Conservation (phyloP, 2,329 filamentous ascomycete species). For the Orbilia javanica region DNA sequence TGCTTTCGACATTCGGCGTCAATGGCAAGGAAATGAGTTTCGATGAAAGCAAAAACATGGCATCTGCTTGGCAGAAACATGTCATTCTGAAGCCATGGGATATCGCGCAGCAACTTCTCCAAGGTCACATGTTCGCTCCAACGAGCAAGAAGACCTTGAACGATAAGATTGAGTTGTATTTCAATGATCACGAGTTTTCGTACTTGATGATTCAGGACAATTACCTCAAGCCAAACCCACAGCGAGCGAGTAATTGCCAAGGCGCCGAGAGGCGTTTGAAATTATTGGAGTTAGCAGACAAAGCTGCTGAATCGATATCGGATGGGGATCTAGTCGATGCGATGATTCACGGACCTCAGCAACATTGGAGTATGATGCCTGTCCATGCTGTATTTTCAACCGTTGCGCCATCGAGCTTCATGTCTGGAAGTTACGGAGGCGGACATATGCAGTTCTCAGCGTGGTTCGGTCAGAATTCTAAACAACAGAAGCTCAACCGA, state of each 20-base stretch:
- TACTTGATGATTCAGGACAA: constrained; percentile 99
- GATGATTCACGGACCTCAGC: constrained; percentile 96
- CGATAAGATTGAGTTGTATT: constrained; percentile 98
- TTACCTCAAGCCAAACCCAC: constrained; percentile 86
- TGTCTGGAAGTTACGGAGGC: constrained; percentile 80
- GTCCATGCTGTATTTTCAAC: constrained; percentile 96
- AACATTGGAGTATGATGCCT: constrained; percentile 98
- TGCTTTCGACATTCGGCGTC: constrained; percentile 93
- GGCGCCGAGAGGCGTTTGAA: constrained; percentile 81
- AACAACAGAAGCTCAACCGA: constrained; percentile 80
- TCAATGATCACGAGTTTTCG: constrained; percentile 98
- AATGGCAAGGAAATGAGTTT: constrained; percentile 79
- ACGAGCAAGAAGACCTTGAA: constrained; percentile 89
- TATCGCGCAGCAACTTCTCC: constrained; percentile 92
- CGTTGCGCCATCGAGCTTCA: constrained; percentile 87
- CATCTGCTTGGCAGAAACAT: constrained; percentile 98
- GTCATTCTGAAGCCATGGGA: constrained; percentile 98
- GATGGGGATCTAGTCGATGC: constrained; percentile 95
- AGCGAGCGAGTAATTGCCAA: constrained; percentile 71
- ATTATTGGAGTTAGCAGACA: constrained; percentile 84
- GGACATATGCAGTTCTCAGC: constrained; percentile 79
- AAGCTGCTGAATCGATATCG: constrained; percentile 94
- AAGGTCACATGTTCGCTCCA: constrained; percentile 84
- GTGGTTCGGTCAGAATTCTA: constrained; percentile 97
- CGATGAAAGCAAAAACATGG: constrained; percentile 88